Conservation (phyloP, 345 rosid genomes). For the Gossypium rotundifolium region DNA sequence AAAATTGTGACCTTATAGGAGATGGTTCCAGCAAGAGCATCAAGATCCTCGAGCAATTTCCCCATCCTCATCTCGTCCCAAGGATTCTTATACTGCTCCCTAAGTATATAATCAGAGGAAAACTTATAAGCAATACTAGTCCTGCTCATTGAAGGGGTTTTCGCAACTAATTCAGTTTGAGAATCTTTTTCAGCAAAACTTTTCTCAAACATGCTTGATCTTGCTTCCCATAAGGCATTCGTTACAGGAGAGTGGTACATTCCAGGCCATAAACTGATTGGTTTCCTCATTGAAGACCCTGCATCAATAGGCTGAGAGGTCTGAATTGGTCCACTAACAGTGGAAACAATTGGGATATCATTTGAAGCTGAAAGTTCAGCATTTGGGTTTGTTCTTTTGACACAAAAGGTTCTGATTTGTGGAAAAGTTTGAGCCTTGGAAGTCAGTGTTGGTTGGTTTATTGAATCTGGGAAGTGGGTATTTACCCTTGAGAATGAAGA, state of each 20-base stretch:
- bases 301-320: conserved; percentile 57
- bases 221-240: conserved; percentile 89
- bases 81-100: conserved; percentile 84
- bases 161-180: conserved; percentile 28
- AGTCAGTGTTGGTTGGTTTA: conserved; percentile 4
- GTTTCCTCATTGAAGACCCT: conserved; percentile 71
- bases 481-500: not conserved
- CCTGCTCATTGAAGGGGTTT: conserved; percentile 66
- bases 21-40: conserved; percentile 90
- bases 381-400: conserved; percentile 14
- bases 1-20: conserved; percentile 47
- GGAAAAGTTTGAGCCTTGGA: not conserved
- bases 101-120: conserved; percentile 62
- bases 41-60: conserved; percentile 85
- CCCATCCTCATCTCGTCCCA: conserved; percentile 84
- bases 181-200: conserved; percentile 23
- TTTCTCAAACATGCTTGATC: conserved; percentile 55
- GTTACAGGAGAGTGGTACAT: conserved; percentile 94
- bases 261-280: conserved; percentile 90
- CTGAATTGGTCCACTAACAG: conserved; percentile 12
- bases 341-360: conserved; percentile 7
- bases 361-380: conserved; percentile 12
- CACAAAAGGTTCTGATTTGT: conserved; percentile 23
- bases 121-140: conserved; percentile 64
- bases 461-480: conserved; percentile 11